A percentile compares a stretch with the other conserved stretches of the same genome.
Evolutionary conservation across 169 alveolate genomes (phyloP).

Genomic region (Plasmodium vinckei): DNA sequence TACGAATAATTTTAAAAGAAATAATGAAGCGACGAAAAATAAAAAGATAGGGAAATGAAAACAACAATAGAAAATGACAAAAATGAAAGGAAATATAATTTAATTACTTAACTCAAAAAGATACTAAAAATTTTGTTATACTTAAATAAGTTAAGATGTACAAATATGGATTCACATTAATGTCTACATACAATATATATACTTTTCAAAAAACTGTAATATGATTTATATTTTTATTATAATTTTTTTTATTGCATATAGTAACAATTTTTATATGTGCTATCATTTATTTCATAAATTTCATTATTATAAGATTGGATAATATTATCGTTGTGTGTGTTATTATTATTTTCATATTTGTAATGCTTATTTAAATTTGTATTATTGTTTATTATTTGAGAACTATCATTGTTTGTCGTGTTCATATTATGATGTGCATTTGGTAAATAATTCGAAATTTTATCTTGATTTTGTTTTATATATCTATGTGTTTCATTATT

Average conservation of each 20-base stretch:
- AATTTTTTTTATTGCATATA: conserved; percentile 9
- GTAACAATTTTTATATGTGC: conserved; percentile 57
- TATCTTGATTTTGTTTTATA: conserved; percentile 48
- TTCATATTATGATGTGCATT: conserved; percentile 20
- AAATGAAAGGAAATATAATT: not conserved
- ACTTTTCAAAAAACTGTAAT: no score
- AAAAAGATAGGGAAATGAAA: conserved; percentile 11
- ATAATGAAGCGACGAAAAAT: conserved; percentile 5
- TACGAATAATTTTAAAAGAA: conserved; percentile 25
- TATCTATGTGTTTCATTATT: conserved; percentile 42
- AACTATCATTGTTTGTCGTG: conserved; percentile 6
- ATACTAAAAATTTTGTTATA: no score
- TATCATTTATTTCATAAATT: conserved; percentile 25
- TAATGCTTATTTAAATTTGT: conserved; percentile 36
- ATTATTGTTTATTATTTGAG: conserved; percentile 2
- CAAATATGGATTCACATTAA: no score
- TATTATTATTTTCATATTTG: conserved; percentile 7
- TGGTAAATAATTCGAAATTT: conserved; percentile 33
- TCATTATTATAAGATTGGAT: conserved; percentile 45
- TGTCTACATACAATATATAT: no score
- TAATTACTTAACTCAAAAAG: no score
- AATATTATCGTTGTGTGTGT: conserved; percentile 22
- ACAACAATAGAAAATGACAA: not conserved
- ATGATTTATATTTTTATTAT: no score
- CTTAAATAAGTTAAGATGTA: no score